Percentiles rank a stretch among this genome's conserved stretches.
Evolutionary conservation across 1,139 yeast genomes (phyloP).

Genomic region (Pichia sp.): DNA sequence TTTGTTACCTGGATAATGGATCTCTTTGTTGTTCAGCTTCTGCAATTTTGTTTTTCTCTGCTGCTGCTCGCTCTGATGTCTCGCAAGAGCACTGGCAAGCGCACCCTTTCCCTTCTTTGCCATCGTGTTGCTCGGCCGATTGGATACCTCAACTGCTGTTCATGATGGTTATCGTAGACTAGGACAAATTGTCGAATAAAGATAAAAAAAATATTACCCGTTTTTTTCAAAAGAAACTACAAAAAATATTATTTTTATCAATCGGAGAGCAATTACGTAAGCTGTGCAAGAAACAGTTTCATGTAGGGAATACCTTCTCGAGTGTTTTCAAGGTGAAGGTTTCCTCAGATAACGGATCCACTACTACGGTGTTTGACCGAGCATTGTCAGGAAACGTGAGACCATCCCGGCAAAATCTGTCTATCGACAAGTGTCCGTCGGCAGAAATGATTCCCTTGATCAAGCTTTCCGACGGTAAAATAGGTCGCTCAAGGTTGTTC

Average conservation of each 20-base stretch:
- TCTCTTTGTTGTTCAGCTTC: conserved; percentile 11
- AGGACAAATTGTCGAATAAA: not conserved
- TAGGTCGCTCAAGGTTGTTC: conserved; percentile 14
- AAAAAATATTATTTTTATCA: too few relatives aligned
- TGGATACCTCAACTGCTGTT: not conserved
- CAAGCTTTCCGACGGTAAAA: not conserved
- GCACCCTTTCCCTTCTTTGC: conserved; percentile 18
- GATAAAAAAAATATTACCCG: not conserved
- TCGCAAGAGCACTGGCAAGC: conserved; percentile 21
- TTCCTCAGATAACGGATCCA: conserved; percentile 70
- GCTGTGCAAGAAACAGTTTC: not conserved
- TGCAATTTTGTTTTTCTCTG: conserved; percentile 9
- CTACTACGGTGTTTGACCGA: conserved; percentile 36
- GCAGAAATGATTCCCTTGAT: too few relatives aligned
- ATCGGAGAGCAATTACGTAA: too few relatives aligned
- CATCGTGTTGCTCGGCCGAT: conserved; percentile 11
- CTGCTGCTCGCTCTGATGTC: conserved; percentile 25
- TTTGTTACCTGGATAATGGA: conserved; percentile 8
- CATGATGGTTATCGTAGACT: not conserved
- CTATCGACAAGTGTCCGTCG: not conserved
- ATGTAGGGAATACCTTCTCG: conserved; percentile 44
- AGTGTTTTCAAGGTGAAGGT: conserved; percentile 50
- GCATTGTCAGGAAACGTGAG: not conserved
- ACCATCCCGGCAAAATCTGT: not conserved
- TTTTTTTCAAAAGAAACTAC: conserved; percentile 4